Evolutionary conservation across 78 protist genomes (phyloP).

Genomic region (Cavenderia fasciculata): DNA sequence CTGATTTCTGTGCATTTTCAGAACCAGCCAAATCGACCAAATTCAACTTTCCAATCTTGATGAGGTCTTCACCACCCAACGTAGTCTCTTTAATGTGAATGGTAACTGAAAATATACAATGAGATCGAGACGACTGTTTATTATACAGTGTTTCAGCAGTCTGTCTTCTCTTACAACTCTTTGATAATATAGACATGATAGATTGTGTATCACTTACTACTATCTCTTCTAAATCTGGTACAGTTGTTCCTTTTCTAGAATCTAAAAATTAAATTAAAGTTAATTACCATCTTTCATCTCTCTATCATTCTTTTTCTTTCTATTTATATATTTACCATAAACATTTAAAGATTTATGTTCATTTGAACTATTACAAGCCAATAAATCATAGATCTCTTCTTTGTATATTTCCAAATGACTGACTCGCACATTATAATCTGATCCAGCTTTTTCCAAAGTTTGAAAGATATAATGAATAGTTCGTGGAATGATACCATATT

Average conservation of each 20-base stretch:
- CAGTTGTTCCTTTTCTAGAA: conserved; percentile 10
- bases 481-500: conserved; percentile 80
- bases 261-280: too few relatives aligned
- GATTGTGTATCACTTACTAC: conserved; percentile 64
- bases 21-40: conserved; percentile 97
- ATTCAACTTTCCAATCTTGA: conserved; percentile 93
- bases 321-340: conserved; percentile 23
- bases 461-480: conserved; percentile 81
- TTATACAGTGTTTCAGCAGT: conserved; percentile 74
- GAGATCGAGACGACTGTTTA: conserved; percentile 86
- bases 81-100: conserved; percentile 90
- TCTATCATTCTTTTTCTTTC: not conserved
- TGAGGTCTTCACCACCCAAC: conserved; percentile 89
- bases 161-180: conserved; percentile 67
- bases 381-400: conserved; percentile 75
- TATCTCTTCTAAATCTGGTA: conserved; percentile 69
- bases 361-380: conserved; percentile 36
- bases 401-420: conserved; percentile 84
- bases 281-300: not conserved
- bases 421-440: conserved; percentile 68
- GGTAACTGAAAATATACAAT: conserved; percentile 92
- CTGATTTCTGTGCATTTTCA: conserved; percentile 92
- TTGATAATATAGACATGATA: conserved; percentile 38
- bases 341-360: conserved; percentile 41
- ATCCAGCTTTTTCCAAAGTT: conserved; percentile 50